phyloP scores from a whole-genome alignment of 2,329 filamentous ascomycete genomes.

The Clonostachys chloroleuca region DNA sequence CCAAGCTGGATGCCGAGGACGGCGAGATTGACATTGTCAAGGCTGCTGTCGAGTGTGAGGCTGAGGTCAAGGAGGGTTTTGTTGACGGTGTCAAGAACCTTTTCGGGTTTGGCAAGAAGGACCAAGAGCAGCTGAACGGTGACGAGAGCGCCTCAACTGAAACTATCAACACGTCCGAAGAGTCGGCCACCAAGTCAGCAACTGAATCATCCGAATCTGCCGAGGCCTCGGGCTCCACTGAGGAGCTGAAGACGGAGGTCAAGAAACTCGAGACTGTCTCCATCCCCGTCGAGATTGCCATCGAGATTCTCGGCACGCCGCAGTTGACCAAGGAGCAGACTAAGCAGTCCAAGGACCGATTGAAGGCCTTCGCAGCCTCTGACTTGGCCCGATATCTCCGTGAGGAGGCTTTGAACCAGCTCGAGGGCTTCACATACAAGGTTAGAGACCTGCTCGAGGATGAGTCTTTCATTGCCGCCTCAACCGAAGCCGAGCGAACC shows the following conservation, averaged over 20 bases:
- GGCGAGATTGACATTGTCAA: slow-evolving; percentile 76
- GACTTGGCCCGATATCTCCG: slow-evolving; percentile 72
- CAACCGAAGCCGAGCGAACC: slow-evolving; percentile 63
- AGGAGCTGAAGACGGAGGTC: slow-evolving; percentile 44
- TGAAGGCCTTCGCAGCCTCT: slow-evolving; percentile 81
- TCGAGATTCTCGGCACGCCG: slow-evolving; percentile 46
- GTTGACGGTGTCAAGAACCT: slow-evolving; percentile 95
- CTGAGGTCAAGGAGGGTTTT: slow-evolving; percentile 74
- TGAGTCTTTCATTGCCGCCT: slow-evolving; percentile 66
- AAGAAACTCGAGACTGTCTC: slow-evolving; percentile 55
- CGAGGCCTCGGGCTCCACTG: slow-evolving; percentile 32
- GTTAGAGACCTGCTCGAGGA: slow-evolving; percentile 78
- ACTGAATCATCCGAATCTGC: slow-evolving; percentile 43
- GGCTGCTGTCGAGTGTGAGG: slow-evolving; percentile 81
- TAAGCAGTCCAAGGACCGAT: slow-evolving; percentile 58
- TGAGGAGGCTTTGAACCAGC: slow-evolving; percentile 84
- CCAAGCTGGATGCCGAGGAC: slow-evolving; percentile 67
- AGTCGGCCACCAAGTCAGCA: slow-evolving; percentile 34
- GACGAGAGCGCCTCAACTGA: slow-evolving; percentile 38
- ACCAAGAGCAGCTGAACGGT: slow-evolving; percentile 70
- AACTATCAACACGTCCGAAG: slow-evolving; percentile 27
- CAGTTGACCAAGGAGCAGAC: slow-evolving; percentile 43
- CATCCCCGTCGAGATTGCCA: slow-evolving; percentile 44
- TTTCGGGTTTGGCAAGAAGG: slow-evolving; percentile 90
- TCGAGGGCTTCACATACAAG: slow-evolving; percentile 92